Conservation (phyloP, 1,284 basidiomycete species). For the Boletus hoseneyae region DNA sequence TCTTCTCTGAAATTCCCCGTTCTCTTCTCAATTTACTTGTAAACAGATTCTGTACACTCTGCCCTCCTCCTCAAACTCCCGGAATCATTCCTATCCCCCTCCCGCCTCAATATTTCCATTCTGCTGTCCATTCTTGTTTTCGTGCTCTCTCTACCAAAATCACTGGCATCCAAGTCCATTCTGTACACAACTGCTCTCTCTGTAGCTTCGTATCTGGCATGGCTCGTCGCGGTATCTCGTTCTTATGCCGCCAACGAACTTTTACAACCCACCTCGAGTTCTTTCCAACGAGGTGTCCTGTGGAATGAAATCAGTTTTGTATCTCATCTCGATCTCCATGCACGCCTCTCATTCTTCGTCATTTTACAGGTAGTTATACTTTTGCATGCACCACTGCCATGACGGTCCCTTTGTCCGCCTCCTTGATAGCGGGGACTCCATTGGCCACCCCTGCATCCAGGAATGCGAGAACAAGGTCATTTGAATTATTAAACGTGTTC, state of each 20-base stretch:
- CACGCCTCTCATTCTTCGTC: constrained; percentile 6
- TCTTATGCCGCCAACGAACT: constrained; percentile 47
- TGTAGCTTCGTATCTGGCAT: constrained; percentile 52
- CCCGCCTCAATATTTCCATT: constrained; percentile 34
- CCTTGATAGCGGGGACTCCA: constrained; percentile 44
- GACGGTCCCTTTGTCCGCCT: constrained; percentile 61
- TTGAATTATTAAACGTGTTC: constrained; percentile 51
- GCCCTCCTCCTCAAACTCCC: constrained; percentile 43
- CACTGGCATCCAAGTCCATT: constrained; percentile 50
- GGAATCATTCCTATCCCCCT: constrained; percentile 27
- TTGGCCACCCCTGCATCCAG: constrained; percentile 40
- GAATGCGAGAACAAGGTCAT: constrained; percentile 50
- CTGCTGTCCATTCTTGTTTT: constrained; percentile 43
- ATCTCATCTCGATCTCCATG: background rate
- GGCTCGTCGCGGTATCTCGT: constrained; percentile 52
- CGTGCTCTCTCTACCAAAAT: constrained; percentile 50
- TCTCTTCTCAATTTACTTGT: constrained; percentile 8
- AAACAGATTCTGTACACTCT: constrained; percentile 51
- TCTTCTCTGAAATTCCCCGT: background rate
- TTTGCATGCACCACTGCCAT: constrained; percentile 64
- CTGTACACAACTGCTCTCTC: constrained; percentile 58
- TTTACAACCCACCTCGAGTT: constrained; percentile 33
- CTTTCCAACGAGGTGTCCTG: constrained; percentile 44
- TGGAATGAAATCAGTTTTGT: constrained; percentile 65
- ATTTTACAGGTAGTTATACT: constrained; percentile 40